Conservation (phyloP, 2,329 filamentous ascomycete species). For the Colletotrichum spaethianum region DNA sequence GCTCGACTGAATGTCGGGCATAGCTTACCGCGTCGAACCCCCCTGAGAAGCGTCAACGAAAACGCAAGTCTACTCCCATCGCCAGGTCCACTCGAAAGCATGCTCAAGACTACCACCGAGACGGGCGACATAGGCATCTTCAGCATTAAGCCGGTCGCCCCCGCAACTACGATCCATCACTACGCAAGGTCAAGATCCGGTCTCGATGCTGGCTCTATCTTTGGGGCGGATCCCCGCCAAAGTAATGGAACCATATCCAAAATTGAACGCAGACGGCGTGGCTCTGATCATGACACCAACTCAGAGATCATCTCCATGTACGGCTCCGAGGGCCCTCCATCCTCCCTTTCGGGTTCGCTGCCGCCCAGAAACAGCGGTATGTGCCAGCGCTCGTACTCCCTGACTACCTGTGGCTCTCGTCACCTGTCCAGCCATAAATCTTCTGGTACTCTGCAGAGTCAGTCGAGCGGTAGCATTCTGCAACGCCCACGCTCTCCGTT, state of each 20-base stretch:
- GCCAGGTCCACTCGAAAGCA: slow-evolving; percentile 71
- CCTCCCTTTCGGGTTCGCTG: slow-evolving; percentile 58
- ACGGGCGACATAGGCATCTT: slow-evolving; percentile 76
- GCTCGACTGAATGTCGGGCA: slow-evolving; percentile 41
- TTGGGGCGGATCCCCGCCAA: slow-evolving; percentile 49
- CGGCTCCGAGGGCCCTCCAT: slow-evolving; percentile 61
- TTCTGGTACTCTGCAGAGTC: slow-evolving; percentile 63
- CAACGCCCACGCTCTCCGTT: slow-evolving; percentile 72
- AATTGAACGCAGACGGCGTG: slow-evolving; percentile 61
- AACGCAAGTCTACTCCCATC: slow-evolving; percentile 60
- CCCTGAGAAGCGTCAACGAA: slow-evolving; percentile 61
- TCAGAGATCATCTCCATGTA: slow-evolving; percentile 72
- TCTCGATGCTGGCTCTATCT: slow-evolving; percentile 47
- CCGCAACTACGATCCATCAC: slow-evolving; percentile 50
- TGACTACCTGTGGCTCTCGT: slow-evolving; percentile 66
- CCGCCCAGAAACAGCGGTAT: slow-evolving; percentile 59
- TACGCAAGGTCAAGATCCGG: slow-evolving; percentile 48
- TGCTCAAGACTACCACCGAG: slow-evolving; percentile 77
- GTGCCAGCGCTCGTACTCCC: slow-evolving; percentile 67
- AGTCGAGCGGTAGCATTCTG: slow-evolving; percentile 56
- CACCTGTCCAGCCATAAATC: slow-evolving; percentile 63
- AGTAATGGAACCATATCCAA: slow-evolving; percentile 50
- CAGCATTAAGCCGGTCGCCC: slow-evolving; percentile 63
- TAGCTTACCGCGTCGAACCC: slow-evolving; percentile 53
- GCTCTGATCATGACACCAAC: slow-evolving; percentile 65